Evolutionary conservation across 2,329 filamentous ascomycete species (phyloP), one percentile per base, ranked within the genome.

Genomic region (Mycosphaerelloides madeirae): DNA sequence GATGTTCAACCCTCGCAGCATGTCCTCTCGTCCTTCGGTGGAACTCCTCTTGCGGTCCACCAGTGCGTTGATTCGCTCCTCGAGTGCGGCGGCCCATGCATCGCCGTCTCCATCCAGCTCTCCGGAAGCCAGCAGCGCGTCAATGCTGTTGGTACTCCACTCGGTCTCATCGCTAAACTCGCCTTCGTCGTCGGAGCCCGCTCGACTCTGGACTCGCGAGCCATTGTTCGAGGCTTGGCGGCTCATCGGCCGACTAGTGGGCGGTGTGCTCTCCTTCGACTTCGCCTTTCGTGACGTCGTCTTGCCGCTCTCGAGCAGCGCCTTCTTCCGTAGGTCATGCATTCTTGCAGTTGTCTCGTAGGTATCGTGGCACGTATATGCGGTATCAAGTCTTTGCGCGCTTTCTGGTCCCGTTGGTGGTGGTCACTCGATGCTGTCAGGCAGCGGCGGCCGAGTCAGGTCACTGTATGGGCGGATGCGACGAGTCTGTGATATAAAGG

Each of bases 31-130:
- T 16, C 81, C 80, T 50, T 85, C 79, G 18, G 76, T 78, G 53
- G 82, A 88, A 65, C 83, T 87, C 53, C 84, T 81, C 73, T 94
- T 95, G 57, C 86, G 82, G 55, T 86, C 80, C 43, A 84, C 74
- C 20, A 95, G 78, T 54, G 85, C 81, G 37, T 83, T 75, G 50
- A 94, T 81, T 46, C 83, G 78, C 50, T 82, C 77, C 20, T 75
- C 71, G 28, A 90, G 68, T 44, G 79, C 76, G 13, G 78, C 68
- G 35, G 80, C 76, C 77, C 85, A 86, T 15, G 71, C 70, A 19
- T 75, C 74, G 11, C 68, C 65, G 14, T 73, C 64, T 19, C 75
- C 70, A 7, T 77, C 74, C 25, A 69, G 66, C 41, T 80, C 77
- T n/a, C 73, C 73, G 33, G 69, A 68, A 34, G 74, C 70, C 38